Conservation (phyloP, 2,329 filamentous ascomycete species). For the Aspergillus novofumigatus region DNA sequence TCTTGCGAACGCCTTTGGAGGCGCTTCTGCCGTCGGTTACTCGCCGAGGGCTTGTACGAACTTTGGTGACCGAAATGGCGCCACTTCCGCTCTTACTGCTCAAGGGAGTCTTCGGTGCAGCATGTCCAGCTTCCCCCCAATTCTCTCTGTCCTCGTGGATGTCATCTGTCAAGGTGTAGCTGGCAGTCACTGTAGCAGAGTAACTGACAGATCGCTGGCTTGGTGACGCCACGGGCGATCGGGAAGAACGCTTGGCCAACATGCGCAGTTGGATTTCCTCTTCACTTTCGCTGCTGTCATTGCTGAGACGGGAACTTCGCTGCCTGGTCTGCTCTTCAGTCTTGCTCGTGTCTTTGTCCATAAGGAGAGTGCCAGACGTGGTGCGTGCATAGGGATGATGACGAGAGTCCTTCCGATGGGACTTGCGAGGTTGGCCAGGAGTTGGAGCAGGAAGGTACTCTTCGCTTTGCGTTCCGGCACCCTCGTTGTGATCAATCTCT, state of each 20-base stretch:
- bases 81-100: constrained; percentile 50
- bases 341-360: constrained; percentile 29
- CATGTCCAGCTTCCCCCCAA: constrained; percentile 41
- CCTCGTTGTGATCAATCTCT: constrained; percentile 81
- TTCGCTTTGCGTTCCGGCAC: constrained; percentile 49
- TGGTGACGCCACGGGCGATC: constrained; percentile 62
- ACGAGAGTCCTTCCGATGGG: constrained; percentile 67
- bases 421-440: constrained; percentile 91
- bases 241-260: constrained; percentile 61
- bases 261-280: constrained; percentile 78
- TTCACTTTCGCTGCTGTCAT: constrained; percentile 63
- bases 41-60: constrained; percentile 53
- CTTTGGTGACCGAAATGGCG: constrained; percentile 57
- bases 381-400: constrained; percentile 68
- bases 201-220: constrained; percentile 68
- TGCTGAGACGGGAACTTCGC: constrained; percentile 53
- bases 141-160: constrained; percentile 65
- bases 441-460: constrained; percentile 94
- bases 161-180: constrained; percentile 61
- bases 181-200: constrained; percentile 67
- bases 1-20: constrained; percentile 42
- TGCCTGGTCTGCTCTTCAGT: constrained; percentile 44
- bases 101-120: constrained; percentile 51
- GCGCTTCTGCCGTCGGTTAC: constrained; percentile 37
- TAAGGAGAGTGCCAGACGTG: constrained; percentile 42